Base-by-base conservation (phyloP, 1,139 yeast genomes). In the Debaryomycetaceae sp. region DNA sequence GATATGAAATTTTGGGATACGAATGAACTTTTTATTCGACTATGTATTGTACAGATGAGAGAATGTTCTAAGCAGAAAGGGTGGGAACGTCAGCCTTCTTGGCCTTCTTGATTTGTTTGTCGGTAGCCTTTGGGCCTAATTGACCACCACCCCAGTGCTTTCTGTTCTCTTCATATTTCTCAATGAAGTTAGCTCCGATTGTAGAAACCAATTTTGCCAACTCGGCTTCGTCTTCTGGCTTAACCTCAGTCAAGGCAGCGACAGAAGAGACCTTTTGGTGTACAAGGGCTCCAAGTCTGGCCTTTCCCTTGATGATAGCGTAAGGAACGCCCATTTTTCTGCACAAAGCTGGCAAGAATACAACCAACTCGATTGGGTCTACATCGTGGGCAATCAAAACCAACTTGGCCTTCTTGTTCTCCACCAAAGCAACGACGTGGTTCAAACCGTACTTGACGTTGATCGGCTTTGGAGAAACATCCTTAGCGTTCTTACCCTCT, bases 131-230 rank as follows among this genome's bases (percentile, higher is more conserved):
- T 63, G 87, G 78, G 72, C 98, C 97, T 81, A 93, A 80, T 74
- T 87, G 69, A 83, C 98, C 98, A 81, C 99, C 98, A 83, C 98
- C 98, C 98, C 98, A 91, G 85, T 89, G 96, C 80, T 88, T 89
- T 83, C 95, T 91, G 72, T 80, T 70, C 62, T 91, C 97, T 66
- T 91, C 97, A 85, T 85, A 88, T 78, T 89, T 88, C 68, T 87
- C 95, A 62, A 76, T 72, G 76, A 84, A 91, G 93, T 89, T 90
- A 59, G 95, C 85, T 76, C 88, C 84, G 72, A 93, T 82, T 68
- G 98, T 86, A 52, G 97, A 85, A 62, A 91, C 81, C 66, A 91
- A 83, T 75, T 89, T 87, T 59, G 97, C 88, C 63, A 91, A 84
- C 68, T 89, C 91, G 68, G 96, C 83, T 79, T 89, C 95, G 75